These are phyloP conservation scores for Beauveria asiatica DNA, from an alignment of 2,329 filamentous ascomycete genomes.

Conservation along the genomic window DNA sequence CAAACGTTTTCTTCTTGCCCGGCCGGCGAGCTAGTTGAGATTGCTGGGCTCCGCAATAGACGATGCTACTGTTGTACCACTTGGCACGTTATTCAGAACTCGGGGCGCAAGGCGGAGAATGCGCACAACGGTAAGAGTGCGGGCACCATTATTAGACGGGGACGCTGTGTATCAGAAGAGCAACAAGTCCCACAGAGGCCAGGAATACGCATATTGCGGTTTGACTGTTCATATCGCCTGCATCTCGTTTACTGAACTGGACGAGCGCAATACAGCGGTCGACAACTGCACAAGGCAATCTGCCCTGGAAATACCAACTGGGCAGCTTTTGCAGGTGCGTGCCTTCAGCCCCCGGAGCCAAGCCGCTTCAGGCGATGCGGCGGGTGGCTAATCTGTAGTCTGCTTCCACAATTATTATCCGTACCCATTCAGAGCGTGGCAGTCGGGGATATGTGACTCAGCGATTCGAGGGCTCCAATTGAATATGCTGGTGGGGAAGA, in stretches of 20 bases:
- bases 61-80: not conserved
- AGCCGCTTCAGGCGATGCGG: not conserved
- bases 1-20: not conserved
- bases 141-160: not conserved
- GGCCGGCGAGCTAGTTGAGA: not conserved
- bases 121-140: not conserved
- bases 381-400: not conserved
- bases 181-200: not conserved
- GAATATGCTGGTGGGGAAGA: not conserved
- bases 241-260: not conserved
- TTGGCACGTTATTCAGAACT: not conserved
- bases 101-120: constrained; percentile 6
- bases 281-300: not conserved
- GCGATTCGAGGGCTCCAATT: not conserved
- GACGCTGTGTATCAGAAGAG: not conserved
- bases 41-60: constrained; percentile 1
- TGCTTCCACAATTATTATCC: not conserved
- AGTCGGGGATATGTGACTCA: not conserved
- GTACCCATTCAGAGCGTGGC: not conserved
- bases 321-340: not conserved
- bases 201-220: constrained; percentile 1
- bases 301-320: not conserved
- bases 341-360: constrained; percentile 3
- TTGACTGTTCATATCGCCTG: not conserved
- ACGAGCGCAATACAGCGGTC: not conserved